These are phyloP conservation scores for Chlorella variabilis DNA, from an alignment of 163 green algal genomes.

Conservation along the genomic window DNA sequence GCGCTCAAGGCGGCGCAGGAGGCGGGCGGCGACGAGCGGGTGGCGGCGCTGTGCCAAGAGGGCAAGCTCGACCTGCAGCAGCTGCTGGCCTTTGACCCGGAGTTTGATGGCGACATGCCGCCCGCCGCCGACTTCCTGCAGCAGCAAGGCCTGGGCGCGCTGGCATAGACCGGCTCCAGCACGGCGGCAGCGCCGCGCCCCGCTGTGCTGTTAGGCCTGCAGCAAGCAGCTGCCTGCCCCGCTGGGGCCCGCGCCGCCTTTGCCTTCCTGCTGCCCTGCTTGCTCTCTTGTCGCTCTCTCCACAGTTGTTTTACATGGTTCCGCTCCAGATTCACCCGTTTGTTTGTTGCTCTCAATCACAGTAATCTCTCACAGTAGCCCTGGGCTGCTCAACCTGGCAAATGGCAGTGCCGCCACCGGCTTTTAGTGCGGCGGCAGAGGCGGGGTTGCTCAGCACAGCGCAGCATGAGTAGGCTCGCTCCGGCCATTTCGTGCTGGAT, in stretches of 20 bases:
- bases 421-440: no score
- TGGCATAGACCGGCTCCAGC: slow-evolving; percentile 25
- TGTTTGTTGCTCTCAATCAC: no score
- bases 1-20: slow-evolving; percentile 57
- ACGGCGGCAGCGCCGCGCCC: neutral
- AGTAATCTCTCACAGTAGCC: no score
- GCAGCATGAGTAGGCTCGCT: no score
- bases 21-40: slow-evolving; percentile 46
- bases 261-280: neutral
- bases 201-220: neutral
- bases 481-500: no score
- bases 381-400: no score
- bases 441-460: no score
- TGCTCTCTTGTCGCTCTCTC: neutral
- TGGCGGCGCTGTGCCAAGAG: slow-evolving; percentile 42
- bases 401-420: no score
- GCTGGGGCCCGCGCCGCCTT: no score
- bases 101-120: slow-evolving; percentile 76
- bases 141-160: slow-evolving; percentile 53
- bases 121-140: slow-evolving; percentile 64
- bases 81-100: slow-evolving; percentile 69
- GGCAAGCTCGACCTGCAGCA: slow-evolving; percentile 47
- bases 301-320: neutral
- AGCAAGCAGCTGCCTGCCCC: no score
- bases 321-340: neutral